A percentile compares a stretch with the other conserved stretches of the same genome.
Conservation (phyloP, 345 rosid species). For the Geranium brycei region DNA sequence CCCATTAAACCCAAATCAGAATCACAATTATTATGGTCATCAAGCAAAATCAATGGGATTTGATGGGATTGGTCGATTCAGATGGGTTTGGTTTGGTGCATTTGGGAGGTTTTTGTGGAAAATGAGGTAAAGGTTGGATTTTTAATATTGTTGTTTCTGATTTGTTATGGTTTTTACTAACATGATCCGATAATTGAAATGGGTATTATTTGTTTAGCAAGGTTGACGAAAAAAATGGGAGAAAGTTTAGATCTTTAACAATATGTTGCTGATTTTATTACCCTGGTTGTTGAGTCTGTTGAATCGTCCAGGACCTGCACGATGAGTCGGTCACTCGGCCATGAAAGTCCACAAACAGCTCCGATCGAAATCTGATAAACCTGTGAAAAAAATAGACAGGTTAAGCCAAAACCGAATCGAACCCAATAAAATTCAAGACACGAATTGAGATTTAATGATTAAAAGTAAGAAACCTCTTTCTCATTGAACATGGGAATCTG, state of each 20-base stretch:
- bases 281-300: conserved; percentile 79
- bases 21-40: no score
- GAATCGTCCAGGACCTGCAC: conserved; percentile 94
- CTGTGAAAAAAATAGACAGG: conserved; percentile 15
- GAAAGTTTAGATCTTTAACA: not conserved
- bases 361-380: conserved; percentile 81
- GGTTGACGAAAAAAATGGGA: not conserved
- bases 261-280: conserved; percentile 6
- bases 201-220: no score
- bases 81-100: no score
- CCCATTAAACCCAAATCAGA: no score
- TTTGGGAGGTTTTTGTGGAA: not conserved
- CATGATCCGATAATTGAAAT: no score
- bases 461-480: conserved; percentile 47
- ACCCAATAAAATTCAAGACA: no score
- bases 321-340: conserved; percentile 88
- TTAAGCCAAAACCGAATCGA: not conserved
- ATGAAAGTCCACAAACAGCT: conserved; percentile 92
- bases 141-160: not conserved
- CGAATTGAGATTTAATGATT: not conserved
- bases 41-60: no score
- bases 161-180: no score
- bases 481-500: conserved; percentile 99
- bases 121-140: not conserved
- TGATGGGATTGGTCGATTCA: no score